These are phyloP conservation scores for Lipomyces lipofer DNA, from an alignment of 805 yeast species.

Conservation along the genomic window DNA sequence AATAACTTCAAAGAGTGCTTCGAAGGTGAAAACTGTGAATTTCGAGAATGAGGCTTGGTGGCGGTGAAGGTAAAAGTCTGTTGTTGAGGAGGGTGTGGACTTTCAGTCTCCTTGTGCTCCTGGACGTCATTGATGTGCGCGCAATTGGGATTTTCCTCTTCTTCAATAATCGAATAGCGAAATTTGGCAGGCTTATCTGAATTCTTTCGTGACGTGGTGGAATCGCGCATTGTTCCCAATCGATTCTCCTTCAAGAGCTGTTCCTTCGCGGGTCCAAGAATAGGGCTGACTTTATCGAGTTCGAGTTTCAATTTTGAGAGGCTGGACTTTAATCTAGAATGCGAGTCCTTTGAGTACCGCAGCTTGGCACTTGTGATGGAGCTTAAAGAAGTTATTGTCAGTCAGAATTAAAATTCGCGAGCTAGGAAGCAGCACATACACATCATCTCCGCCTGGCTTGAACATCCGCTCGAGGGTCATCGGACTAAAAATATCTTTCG, in stretches of 20 bases:
- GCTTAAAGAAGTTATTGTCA: too few species aligned
- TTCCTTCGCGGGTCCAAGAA: conserved; percentile 11
- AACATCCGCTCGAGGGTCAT: conserved; percentile 30
- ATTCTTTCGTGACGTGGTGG: not conserved
- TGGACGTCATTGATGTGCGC: too few species aligned
- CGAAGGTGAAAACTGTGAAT: conserved; percentile 1
- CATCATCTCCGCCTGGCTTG: conserved; percentile 6
- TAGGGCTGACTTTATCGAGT: conserved; percentile 24
- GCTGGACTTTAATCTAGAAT: conserved; percentile 6
- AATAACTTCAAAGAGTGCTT: conserved; percentile 34
- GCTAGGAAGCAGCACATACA: conserved; percentile 4
- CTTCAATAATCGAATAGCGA: not conserved
- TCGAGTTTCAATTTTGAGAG: conserved; percentile 13
- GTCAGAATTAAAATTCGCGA: too few species aligned
- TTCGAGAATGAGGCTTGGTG: not conserved
- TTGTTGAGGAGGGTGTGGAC: conserved; percentile 29
- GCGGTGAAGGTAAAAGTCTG: conserved; percentile 17
- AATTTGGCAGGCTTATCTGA: not conserved
- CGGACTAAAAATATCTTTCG: conserved; percentile 29
- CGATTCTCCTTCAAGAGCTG: not conserved
- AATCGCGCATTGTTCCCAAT: not conserved
- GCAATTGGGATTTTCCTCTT: not conserved
- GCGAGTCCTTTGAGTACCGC: conserved; percentile 6
- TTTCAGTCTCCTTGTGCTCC: too few species aligned
- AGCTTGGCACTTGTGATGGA: conserved; percentile 4